Evolutionary conservation across 805 yeast species (phyloP).

Genomic region (Hermanozyma aechmeae): DNA sequence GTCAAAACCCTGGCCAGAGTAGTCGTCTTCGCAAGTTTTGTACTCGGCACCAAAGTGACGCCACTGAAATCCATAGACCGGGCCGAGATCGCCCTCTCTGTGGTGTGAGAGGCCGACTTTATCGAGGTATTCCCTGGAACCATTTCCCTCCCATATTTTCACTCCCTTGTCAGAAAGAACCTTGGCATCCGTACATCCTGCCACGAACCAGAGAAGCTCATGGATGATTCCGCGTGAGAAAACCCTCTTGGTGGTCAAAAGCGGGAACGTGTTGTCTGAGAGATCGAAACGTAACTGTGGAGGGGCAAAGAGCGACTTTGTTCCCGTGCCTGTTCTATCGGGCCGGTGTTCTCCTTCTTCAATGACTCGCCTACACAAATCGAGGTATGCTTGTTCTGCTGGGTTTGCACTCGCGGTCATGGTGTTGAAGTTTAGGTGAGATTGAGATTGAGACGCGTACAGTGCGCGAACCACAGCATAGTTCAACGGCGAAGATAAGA

Average conservation of each 20-base stretch:
- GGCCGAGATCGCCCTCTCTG: slow-evolving; percentile 92
- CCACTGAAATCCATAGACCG: slow-evolving; percentile 99
- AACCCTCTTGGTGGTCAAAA: slow-evolving; percentile 87
- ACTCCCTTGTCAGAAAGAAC: slow-evolving; percentile 73
- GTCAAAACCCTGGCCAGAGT: slow-evolving; percentile 81
- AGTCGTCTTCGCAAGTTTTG: slow-evolving; percentile 77
- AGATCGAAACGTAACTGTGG: slow-evolving; percentile 85
- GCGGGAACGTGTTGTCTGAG: slow-evolving; percentile 66
- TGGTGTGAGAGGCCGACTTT: slow-evolving; percentile 70
- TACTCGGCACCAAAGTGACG: slow-evolving; percentile 97
- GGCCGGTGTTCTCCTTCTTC: slow-evolving; percentile 83
- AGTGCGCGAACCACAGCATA: too few relatives aligned
- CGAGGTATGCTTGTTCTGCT: slow-evolving; percentile 83
- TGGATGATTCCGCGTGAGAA: slow-evolving; percentile 82
- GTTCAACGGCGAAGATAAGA: too few relatives aligned
- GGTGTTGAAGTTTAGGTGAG: background rate
- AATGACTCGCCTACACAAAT: slow-evolving; percentile 68
- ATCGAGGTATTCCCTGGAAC: slow-evolving; percentile 85
- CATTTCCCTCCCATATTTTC: slow-evolving; percentile 99
- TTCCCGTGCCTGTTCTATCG: slow-evolving; percentile 97
- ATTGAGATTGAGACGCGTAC: background rate
- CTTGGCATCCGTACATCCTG: slow-evolving; percentile 85
- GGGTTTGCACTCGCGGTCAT: slow-evolving; percentile 24
- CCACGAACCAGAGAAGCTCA: slow-evolving; percentile 88
- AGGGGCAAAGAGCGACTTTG: slow-evolving; percentile 85